Evolutionary conservation across 495 filamentous ascomycete genomes (phyloP).

Genomic region (Talaromyces wortmannii): DNA sequence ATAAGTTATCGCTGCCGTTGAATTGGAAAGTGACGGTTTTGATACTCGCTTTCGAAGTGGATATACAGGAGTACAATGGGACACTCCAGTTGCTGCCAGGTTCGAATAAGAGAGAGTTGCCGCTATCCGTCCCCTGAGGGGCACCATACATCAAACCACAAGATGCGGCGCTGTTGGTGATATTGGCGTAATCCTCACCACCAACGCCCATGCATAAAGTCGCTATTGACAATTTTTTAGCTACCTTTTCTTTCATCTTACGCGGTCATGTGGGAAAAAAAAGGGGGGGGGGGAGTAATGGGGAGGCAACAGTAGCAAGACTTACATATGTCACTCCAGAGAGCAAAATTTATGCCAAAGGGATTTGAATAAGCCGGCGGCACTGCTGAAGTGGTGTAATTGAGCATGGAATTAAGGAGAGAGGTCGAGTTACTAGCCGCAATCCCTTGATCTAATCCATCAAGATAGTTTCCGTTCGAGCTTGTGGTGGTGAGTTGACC

Average conservation of each 20-base stretch:
- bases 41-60: slow-evolving; percentile 27
- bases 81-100: slow-evolving; percentile 24
- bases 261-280: too few species aligned
- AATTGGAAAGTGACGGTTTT: slow-evolving; percentile 29
- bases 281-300: not conserved
- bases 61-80: slow-evolving; percentile 34
- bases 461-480: not conserved
- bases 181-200: slow-evolving; percentile 23
- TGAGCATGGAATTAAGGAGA: not conserved
- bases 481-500: not conserved
- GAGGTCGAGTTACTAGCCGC: not conserved
- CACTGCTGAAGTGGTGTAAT: not conserved
- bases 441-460: not conserved
- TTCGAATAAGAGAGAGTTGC: slow-evolving; percentile 18
- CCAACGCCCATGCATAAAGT: slow-evolving; percentile 16
- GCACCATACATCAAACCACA: slow-evolving; percentile 34
- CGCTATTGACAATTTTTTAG: slow-evolving; percentile 5
- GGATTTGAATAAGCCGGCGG: slow-evolving; percentile 12
- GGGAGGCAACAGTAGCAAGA: not conserved
- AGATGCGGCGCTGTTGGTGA: slow-evolving; percentile 24
- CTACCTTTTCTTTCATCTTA: not conserved
- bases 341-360: slow-evolving; percentile 11
- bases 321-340: slow-evolving; percentile 20
- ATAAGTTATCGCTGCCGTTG: slow-evolving; percentile 22
- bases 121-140: slow-evolving; percentile 18